Conservation (phyloP, 2,329 filamentous ascomycete species). For the Colletotrichum musae region DNA sequence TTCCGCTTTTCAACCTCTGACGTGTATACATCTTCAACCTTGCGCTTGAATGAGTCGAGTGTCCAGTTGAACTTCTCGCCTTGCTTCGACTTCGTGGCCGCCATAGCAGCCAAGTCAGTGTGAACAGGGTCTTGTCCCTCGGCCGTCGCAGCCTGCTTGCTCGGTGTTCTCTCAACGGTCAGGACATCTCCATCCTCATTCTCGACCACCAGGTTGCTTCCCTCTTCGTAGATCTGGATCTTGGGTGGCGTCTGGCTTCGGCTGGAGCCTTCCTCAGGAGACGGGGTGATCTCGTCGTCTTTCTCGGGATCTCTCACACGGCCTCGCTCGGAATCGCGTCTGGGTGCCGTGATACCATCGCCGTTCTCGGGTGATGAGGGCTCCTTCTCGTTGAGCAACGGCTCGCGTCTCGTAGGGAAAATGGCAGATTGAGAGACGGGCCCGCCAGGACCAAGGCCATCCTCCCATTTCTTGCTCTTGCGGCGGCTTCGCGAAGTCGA, state of each 20-base stretch:
- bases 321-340: slow-evolving; percentile 31
- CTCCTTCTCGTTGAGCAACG: slow-evolving; percentile 48
- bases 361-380: slow-evolving; percentile 42
- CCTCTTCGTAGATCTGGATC: slow-evolving; percentile 85
- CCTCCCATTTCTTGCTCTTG: slow-evolving; percentile 77
- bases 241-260: slow-evolving; percentile 44
- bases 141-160: slow-evolving; percentile 39
- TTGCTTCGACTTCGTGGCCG: slow-evolving; percentile 47
- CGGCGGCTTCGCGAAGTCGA: slow-evolving; percentile 73
- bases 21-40: slow-evolving; percentile 66
- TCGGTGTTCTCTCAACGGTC: slow-evolving; percentile 68
- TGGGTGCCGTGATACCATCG: slow-evolving; percentile 30
- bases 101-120: slow-evolving; percentile 11
- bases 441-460: slow-evolving; percentile 83
- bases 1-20: slow-evolving; percentile 76
- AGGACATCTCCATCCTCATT: slow-evolving; percentile 90
- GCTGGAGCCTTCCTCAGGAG: slow-evolving; percentile 33
- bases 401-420: slow-evolving; percentile 70
- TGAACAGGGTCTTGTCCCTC: slow-evolving; percentile 16
- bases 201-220: slow-evolving; percentile 84
- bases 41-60: slow-evolving; percentile 63
- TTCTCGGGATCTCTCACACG: slow-evolving; percentile 34
- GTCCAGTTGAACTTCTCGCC: slow-evolving; percentile 55
- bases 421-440: slow-evolving; percentile 94
- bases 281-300: slow-evolving; percentile 33